These are phyloP conservation scores for Pichia phayaonensis DNA, from an alignment of 805 yeast genomes.

Conservation along the genomic window DNA sequence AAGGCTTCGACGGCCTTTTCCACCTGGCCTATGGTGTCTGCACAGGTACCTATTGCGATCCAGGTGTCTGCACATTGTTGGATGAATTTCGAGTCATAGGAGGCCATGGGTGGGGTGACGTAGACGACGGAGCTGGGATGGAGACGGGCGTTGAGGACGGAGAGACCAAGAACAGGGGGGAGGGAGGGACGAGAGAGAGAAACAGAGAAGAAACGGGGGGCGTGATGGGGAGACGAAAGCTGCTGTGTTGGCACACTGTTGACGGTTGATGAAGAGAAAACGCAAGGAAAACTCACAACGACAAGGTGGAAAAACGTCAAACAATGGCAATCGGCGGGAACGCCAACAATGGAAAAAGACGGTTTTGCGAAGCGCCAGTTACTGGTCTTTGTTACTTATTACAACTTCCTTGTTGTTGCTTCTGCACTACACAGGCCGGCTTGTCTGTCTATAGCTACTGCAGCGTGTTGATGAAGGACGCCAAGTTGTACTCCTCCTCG, in stretches of 20 bases:
- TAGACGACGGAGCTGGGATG: not conserved
- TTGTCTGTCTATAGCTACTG: too few relatives aligned
- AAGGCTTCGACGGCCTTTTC: conserved; percentile 86
- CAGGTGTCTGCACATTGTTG: conserved; percentile 73
- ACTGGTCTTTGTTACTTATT: too few relatives aligned
- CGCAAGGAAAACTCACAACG: too few relatives aligned
- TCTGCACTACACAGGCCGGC: too few relatives aligned
- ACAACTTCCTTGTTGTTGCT: too few relatives aligned
- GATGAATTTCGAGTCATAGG: conserved; percentile 26
- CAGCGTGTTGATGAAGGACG: conserved; percentile 79
- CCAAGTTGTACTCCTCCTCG: conserved; percentile 94
- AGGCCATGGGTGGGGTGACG: conserved; percentile 9
- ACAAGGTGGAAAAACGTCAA: not conserved
- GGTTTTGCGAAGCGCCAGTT: too few relatives aligned
- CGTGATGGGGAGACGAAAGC: not conserved
- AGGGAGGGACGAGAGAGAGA: not conserved
- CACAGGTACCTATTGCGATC: conserved; percentile 83
- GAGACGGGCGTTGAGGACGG: not conserved
- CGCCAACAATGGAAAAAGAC: not conserved
- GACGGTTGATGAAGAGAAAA: not conserved
- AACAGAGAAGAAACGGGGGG: not conserved
- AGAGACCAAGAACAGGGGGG: not conserved
- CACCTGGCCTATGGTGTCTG: conserved; percentile 81
- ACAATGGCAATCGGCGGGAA: not conserved
- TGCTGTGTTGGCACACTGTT: not conserved